These are phyloP conservation scores for Fusarium chaquense DNA, from an alignment of 2,329 filamentous ascomycete genomes.

Conservation along the genomic window DNA sequence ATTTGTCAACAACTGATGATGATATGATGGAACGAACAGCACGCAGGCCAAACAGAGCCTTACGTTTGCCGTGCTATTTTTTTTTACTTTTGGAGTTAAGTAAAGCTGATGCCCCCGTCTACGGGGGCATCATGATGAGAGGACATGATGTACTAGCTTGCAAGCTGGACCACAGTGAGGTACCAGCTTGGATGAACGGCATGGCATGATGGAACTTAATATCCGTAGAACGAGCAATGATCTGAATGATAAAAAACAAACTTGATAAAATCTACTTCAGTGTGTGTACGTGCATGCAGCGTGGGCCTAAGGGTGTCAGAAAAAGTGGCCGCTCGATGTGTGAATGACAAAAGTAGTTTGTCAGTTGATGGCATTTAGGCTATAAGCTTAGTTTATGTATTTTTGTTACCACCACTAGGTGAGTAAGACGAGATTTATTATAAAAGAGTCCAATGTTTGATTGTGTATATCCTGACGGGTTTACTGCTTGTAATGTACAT, in stretches of 20 bases:
- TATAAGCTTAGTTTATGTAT: background rate
- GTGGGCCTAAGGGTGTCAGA: background rate
- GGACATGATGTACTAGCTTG: conserved; percentile 36
- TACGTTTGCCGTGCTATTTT: conserved; percentile 39
- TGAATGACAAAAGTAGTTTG: background rate
- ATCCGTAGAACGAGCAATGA: conserved; percentile 49
- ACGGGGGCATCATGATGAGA: conserved; percentile 28
- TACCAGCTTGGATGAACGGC: conserved; percentile 28
- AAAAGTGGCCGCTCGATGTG: background rate
- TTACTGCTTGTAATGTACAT: conserved; percentile 28
- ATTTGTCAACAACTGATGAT: conserved; percentile 45
- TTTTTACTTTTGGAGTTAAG: conserved; percentile 31
- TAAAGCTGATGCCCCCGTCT: conserved; percentile 10
- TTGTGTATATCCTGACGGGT: conserved; percentile 7
- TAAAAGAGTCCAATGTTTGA: conserved; percentile 5
- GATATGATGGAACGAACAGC: conserved; percentile 49
- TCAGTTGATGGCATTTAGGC: no score
- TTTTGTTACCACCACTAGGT: background rate
- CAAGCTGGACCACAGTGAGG: conserved; percentile 8
- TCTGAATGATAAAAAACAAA: conserved; percentile 33
- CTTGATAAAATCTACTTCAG: background rate
- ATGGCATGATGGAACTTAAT: conserved; percentile 35
- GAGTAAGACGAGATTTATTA: background rate
- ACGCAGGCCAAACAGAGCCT: conserved; percentile 46
- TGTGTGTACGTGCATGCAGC: background rate